A percentile compares a stretch with the other conserved stretches of the same genome.
These are phyloP conservation scores for Allium fistulosum DNA, from an alignment of 106 monocot species.

Conservation along the genomic window DNA sequence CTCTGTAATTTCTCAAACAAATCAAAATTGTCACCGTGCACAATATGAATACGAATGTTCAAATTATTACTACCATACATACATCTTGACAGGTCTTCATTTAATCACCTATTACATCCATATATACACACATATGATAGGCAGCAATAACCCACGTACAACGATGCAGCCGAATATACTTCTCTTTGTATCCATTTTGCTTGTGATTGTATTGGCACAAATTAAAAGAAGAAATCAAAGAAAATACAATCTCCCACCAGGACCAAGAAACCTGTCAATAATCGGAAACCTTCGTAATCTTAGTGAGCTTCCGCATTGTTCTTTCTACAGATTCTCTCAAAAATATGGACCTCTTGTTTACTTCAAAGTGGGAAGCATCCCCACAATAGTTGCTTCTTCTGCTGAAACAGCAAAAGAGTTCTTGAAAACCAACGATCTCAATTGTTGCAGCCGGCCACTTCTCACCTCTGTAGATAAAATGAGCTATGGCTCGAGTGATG, in stretches of 20 bases:
- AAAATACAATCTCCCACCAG: conserved; percentile 7
- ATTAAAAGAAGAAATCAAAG: too few relatives aligned
- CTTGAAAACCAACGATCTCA: conserved; percentile 12
- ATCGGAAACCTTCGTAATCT: conserved; percentile 16
- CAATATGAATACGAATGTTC: too few relatives aligned
- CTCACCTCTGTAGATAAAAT: neutral
- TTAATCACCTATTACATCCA: too few relatives aligned
- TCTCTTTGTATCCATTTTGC: too few relatives aligned
- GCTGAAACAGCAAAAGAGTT: conserved; percentile 2
- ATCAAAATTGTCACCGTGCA: too few relatives aligned
- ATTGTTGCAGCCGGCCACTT: conserved; percentile 3
- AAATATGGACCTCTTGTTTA: conserved; percentile 15
- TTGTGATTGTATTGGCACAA: too few relatives aligned
- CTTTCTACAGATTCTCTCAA: conserved; percentile 3
- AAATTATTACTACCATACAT: too few relatives aligned
- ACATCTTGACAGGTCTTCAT: too few relatives aligned
- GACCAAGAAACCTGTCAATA: conserved; percentile 4
- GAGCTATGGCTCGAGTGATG: neutral
- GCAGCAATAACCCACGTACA: too few relatives aligned
- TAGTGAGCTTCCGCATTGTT: conserved; percentile 4
- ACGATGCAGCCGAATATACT: too few relatives aligned
- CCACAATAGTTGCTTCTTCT: conserved; percentile 12
- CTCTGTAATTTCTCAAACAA: too few relatives aligned
- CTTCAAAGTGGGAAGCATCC: conserved; percentile 13
- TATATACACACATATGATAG: too few relatives aligned